These are phyloP conservation scores for Chlorophyllum brunneum DNA, from an alignment of 768 basidiomycete genomes.

Conservation along the genomic window DNA sequence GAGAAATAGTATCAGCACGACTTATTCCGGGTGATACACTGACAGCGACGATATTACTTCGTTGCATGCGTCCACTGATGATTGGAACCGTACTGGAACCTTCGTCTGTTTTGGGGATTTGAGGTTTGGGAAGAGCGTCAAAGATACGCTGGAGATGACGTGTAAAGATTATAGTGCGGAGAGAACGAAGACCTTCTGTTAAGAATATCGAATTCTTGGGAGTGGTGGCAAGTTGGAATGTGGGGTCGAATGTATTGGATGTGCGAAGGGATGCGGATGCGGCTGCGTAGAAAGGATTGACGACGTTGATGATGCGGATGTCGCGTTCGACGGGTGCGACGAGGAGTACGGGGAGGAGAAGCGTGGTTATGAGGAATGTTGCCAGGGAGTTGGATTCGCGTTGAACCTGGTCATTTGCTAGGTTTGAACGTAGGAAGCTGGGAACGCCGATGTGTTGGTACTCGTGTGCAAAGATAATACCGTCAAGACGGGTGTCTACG, in stretches of 20 bases:
- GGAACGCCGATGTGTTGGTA: conserved; percentile 59
- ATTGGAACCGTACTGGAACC: conserved; percentile 32
- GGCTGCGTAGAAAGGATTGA: conserved; percentile 90
- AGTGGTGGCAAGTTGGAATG: conserved; percentile 23
- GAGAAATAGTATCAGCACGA: conserved; percentile 62
- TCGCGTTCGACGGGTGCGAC: conserved; percentile 85
- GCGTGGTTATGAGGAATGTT: conserved; percentile 75
- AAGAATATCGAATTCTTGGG: conserved; percentile 36
- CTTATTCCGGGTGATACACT: conserved; percentile 76
- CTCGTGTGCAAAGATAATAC: conserved; percentile 75
- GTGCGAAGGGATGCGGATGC: conserved; percentile 41
- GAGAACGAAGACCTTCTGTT: conserved; percentile 61
- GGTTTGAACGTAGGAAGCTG: conserved; percentile 18
- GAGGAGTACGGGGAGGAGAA: conserved; percentile 76
- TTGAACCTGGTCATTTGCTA: conserved; percentile 26
- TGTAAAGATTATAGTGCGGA: conserved; percentile 60
- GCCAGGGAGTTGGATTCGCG: conserved; percentile 55
- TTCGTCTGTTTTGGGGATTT: conserved; percentile 41
- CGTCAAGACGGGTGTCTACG: conserved; percentile 65
- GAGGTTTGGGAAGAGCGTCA: conserved; percentile 60
- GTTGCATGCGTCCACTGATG: conserved; percentile 35
- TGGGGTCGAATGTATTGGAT: conserved; percentile 12
- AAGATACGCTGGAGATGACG: conserved; percentile 82
- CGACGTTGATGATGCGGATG: conserved; percentile 81
- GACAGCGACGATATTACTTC: conserved; percentile 73